Percentiles rank a stretch among this genome's conserved stretches.
These are phyloP conservation scores for Cucumis cinereus DNA, from an alignment of 306 rosid species.

Conservation along the genomic window DNA sequence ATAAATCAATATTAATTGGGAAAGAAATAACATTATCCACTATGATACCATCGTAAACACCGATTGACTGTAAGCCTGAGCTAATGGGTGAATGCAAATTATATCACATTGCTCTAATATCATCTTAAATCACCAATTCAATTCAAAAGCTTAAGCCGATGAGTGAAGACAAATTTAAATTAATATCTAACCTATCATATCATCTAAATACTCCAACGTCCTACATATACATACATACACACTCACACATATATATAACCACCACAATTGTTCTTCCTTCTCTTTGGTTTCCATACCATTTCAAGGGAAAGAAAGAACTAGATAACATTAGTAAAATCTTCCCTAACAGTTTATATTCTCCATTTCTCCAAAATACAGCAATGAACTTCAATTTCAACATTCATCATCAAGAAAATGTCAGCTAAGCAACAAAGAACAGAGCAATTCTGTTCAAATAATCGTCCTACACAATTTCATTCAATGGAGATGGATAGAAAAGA, in stretches of 20 bases:
- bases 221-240: no score
- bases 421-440: not conserved
- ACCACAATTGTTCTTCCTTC: not conserved
- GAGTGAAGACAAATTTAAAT: no score
- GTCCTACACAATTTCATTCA: not conserved
- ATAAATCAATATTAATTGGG: no score
- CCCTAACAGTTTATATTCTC: not conserved
- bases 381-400: not conserved
- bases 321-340: not conserved
- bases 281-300: not conserved
- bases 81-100: no score
- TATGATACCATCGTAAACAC: no score
- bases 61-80: no score
- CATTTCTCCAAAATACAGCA: not conserved
- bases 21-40: no score
- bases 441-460: not conserved
- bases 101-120: no score
- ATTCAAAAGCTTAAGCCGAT: no score
- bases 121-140: no score
- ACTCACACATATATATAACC: not conserved
- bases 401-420: not conserved
- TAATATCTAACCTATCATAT: no score
- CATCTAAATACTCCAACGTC: no score
- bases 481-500: not conserved
- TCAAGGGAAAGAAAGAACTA: not conserved